Evolutionary conservation across 78 protist species (phyloP), one percentile per base, ranked within the genome.

Genomic region (Dictyostelium intermedium): DNA sequence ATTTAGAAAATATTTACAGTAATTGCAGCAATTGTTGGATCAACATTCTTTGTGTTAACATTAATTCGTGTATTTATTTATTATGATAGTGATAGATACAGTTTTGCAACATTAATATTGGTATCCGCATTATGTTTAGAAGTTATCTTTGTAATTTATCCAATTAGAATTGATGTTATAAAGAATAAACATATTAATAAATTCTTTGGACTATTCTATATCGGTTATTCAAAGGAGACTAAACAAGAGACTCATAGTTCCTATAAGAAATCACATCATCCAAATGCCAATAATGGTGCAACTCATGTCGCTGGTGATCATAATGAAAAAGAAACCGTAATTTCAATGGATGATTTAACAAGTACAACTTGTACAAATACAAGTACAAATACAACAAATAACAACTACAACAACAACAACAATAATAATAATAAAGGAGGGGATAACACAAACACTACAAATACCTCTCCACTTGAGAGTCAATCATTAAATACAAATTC

Each of bases 131-230:
- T 72, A 72, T 34, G 47, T 34, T 72, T 72, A 34, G 79, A 72
- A 18, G 79, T 72, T 32, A 34, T 72, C 34, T 72, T 72, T 72
- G 79, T 72, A 16, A 34, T 72, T 34, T 72, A 72, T 72, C 79
- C 79, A 34, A 72, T 72, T 16, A 72, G 79, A 72, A 72, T 72
- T 5, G 79, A 72, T 72, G 79, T 72, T 14, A 72, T 72, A 13
- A 72, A 72, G 39, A 72, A 72, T 72, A 27, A 34, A 72, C 79
- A 72, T 16, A 34, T 72, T 16, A 72, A 72, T 34, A 72, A 72
- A 72, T 72, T 72, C 79, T 72, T 72, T 30, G 79, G 79, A 27
- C 10, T 72, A 72, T 72, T 72, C 45, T 72, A 72, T 72, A 72
- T 72, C 18, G 79, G 79, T 72, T 72, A 34, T 72, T 72, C 79